These are phyloP conservation scores for Colletotrichum godetiae DNA, from an alignment of 2,329 filamentous ascomycete genomes.

Conservation along the genomic window DNA sequence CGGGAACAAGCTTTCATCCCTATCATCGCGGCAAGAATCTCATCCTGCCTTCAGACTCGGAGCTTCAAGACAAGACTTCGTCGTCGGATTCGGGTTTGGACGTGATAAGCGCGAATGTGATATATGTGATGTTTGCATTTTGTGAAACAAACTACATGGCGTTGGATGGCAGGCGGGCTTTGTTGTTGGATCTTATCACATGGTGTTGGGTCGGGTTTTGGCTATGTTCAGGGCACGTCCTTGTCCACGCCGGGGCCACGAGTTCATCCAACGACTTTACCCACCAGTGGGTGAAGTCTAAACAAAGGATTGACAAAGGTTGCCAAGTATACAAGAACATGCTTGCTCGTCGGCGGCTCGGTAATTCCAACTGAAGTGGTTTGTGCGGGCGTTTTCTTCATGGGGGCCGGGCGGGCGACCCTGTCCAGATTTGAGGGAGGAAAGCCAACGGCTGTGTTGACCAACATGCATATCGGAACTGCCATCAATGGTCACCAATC, in stretches of 20 bases:
- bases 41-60: not conserved
- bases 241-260: not conserved
- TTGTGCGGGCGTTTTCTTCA: not conserved
- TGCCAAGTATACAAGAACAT: not conserved
- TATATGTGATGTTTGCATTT: not conserved
- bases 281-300: not conserved
- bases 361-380: not conserved
- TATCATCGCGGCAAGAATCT: not conserved
- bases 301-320: not conserved
- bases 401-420: no score
- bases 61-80: no score
- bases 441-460: not conserved
- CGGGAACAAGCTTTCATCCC: no score
- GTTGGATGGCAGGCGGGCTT: no score
- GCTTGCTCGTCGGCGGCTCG: no score
- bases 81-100: not conserved
- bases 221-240: not conserved
- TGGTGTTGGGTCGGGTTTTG: not conserved
- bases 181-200: not conserved
- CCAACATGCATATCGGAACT: not conserved
- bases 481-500: not conserved
- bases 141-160: not conserved
- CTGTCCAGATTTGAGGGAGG: not conserved
- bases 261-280: not conserved
- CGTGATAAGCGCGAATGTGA: not conserved